Base-by-base conservation (phyloP, 2,329 filamentous ascomycete species). In the Camptophora hylomeconis region DNA sequence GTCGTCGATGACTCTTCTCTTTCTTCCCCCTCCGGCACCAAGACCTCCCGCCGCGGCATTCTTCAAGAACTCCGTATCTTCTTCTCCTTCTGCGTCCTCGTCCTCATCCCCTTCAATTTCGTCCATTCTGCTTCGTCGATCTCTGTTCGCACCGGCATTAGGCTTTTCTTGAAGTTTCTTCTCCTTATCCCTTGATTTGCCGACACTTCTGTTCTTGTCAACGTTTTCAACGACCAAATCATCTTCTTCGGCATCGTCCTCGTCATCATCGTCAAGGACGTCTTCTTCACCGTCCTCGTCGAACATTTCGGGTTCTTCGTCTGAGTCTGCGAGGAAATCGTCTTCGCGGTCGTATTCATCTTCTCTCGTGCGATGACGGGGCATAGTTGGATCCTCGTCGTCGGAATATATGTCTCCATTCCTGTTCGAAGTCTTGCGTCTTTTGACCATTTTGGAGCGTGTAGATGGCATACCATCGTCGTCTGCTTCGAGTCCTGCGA, bases 331-430 rank as follows among this genome's bases (percentile, higher is more conserved):
- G 29, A 87, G 73, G 54, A 87, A 87, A 30, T 78, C 80, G 46
- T 86, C 80, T 26, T 80, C 76, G 46, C 80, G 77, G 48, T 87
- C 80, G 46, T 86, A 86, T 45, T 86, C 76, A 54, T 92, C 78
- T 51, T 84, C 73, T 50, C 79, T 76, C 55, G 52, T 60, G 14
- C 58, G 52, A 3, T 54, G 51, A 22, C 58, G 51, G 15, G 57
- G 53, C 16, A 53, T 50, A 32, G 56, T 61, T 6, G 63, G 60
- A 27, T 62, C 58, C 39, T 64, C 62, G 16, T 63, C 59, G 31
- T 63, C 59, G 1, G 55, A 58, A 38, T 63, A 60, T 32, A 63
- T 58, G 35, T 63, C 60, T 14, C 60, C 60, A 18, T 56, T 56
- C 20, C 59, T 53, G 36, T 61, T 60, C 8, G 52, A 42, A 25